These are phyloP conservation scores for Dictyostelium brefeldianum DNA, from an alignment of 78 protist genomes.

Conservation along the genomic window DNA sequence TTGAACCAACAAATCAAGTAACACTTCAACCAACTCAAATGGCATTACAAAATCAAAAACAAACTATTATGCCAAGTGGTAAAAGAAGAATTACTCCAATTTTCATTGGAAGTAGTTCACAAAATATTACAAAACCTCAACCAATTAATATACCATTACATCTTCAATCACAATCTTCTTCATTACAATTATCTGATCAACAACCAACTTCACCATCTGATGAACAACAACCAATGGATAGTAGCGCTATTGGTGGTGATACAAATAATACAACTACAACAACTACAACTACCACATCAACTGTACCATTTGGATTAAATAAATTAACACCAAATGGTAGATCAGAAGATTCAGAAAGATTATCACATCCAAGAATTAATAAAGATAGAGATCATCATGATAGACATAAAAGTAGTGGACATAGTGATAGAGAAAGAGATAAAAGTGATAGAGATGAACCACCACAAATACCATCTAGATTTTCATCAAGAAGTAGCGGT, in stretches of 20 bases:
- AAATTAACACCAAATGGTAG: conserved; percentile 2
- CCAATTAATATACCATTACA: conserved; percentile 50
- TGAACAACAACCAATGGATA: background rate
- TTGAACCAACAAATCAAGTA: background rate
- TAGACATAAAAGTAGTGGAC: background rate
- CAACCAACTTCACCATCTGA: background rate
- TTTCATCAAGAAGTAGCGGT: background rate
- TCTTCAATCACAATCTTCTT: conserved; percentile 12
- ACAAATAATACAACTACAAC: background rate
- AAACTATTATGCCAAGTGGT: conserved; percentile 40
- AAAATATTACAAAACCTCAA: conserved; percentile 57
- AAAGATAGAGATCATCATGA: background rate
- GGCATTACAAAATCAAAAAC: conserved; percentile 51
- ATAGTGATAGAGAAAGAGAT: background rate
- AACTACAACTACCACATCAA: conserved; percentile 24
- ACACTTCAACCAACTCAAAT: conserved; percentile 62
- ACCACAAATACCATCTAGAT: background rate
- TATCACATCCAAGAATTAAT: background rate
- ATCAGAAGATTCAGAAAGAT: background rate
- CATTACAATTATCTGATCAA: background rate
- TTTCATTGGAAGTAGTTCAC: conserved; percentile 33
- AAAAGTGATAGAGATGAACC: conserved; percentile 11
- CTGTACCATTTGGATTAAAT: conserved; percentile 1
- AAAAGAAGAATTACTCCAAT: conserved; percentile 70
- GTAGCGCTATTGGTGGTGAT: background rate